phyloP scores from a whole-genome alignment of 352 stramenopile species.

The Pythium rishiriense region DNA sequence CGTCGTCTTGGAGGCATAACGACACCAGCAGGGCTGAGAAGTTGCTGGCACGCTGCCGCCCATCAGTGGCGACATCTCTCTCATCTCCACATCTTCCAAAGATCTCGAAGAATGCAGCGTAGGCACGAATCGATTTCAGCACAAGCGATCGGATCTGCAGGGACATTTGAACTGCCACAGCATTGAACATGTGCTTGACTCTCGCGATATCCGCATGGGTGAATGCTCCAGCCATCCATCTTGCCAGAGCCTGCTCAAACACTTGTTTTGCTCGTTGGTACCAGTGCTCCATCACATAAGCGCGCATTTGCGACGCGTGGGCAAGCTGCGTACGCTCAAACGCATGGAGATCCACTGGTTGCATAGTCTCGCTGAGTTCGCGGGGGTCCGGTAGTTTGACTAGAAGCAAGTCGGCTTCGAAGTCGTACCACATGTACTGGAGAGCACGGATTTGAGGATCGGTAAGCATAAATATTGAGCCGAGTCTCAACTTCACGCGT shows the following conservation, averaged over 20 bases:
- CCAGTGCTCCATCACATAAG: slow-evolving; percentile 60
- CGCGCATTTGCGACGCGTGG: slow-evolving; percentile 44
- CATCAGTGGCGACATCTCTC: background rate
- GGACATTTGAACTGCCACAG: slow-evolving; percentile 70
- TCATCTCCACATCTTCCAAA: slow-evolving; percentile 31
- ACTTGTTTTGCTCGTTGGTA: slow-evolving; percentile 49
- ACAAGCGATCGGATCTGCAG: slow-evolving; percentile 68
- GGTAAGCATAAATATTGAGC: slow-evolving; percentile 43
- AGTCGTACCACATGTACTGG: slow-evolving; percentile 65
- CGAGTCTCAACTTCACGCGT: slow-evolving; percentile 43
- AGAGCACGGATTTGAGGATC: slow-evolving; percentile 52
- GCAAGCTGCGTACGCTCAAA: slow-evolving; percentile 62
- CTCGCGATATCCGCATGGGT: slow-evolving; percentile 26
- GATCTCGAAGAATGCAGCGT: slow-evolving; percentile 66
- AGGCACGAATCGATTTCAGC: slow-evolving; percentile 61
- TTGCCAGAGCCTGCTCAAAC: slow-evolving; percentile 37
- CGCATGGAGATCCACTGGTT: slow-evolving; percentile 40
- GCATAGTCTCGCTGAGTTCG: slow-evolving; percentile 25
- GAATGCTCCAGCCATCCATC: slow-evolving; percentile 11
- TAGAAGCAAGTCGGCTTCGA: slow-evolving; percentile 42
- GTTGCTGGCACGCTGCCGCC: background rate
- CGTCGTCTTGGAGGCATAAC: slow-evolving; percentile 24
- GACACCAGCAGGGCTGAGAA: slow-evolving; percentile 27
- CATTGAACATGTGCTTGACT: slow-evolving; percentile 57
- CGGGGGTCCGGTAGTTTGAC: slow-evolving; percentile 47